Percentiles rank a stretch among this genome's conserved stretches.
These are phyloP conservation scores for Tylopilus sp. DNA, from an alignment of 768 basidiomycete genomes.

Conservation along the genomic window DNA sequence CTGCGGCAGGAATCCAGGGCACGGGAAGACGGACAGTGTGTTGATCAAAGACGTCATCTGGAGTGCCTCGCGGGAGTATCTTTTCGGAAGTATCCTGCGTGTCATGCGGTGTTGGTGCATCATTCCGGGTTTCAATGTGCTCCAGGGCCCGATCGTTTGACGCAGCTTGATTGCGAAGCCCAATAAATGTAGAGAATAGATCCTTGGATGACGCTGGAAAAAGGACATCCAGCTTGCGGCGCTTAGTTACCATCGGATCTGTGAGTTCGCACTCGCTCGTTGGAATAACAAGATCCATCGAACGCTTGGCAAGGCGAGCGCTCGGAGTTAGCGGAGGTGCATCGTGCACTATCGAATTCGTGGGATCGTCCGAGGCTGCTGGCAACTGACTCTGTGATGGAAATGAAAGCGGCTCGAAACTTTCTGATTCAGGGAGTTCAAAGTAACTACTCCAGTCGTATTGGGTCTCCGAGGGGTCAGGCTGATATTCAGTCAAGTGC, in stretches of 20 bases:
- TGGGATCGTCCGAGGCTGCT: constrained; percentile 1
- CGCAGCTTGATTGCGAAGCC: constrained; percentile 22
- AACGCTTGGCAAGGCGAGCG: background rate
- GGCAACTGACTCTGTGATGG: constrained; percentile 14
- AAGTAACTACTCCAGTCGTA: constrained; percentile 24
- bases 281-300: background rate
- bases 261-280: constrained; percentile 1
- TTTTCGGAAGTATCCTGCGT: constrained; percentile 7
- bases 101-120: constrained; percentile 7
- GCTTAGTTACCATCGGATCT: constrained; percentile 12
- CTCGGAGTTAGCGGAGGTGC: constrained; percentile 5
- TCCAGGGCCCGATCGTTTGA: constrained; percentile 1
- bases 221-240: constrained; percentile 24
- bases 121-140: constrained; percentile 12
- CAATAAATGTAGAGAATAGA: constrained; percentile 23
- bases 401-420: constrained; percentile 27
- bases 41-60: constrained; percentile 39
- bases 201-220: constrained; percentile 25
- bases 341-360: constrained; percentile 3
- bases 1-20: constrained; percentile 28
- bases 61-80: constrained; percentile 27
- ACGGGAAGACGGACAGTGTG: constrained; percentile 45
- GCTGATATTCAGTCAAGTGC: background rate
- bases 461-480: background rate
- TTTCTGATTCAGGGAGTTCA: constrained; percentile 19